Evolutionary conservation across 371 early-diverging fungal species (phyloP).

Genomic region (Mucor sp.): DNA sequence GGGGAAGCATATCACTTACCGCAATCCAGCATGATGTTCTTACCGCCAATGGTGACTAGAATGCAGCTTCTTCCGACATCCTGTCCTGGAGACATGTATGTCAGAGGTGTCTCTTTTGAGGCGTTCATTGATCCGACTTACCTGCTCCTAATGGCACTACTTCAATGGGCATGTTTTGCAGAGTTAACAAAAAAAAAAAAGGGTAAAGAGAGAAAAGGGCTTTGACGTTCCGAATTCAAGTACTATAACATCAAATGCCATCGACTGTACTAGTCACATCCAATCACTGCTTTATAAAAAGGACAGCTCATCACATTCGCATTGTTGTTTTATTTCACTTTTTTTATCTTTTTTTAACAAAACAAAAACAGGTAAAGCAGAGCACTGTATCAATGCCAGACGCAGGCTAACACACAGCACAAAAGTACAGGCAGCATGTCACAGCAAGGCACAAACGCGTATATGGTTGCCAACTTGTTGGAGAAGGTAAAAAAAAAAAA

Average conservation of each 20-base stretch:
- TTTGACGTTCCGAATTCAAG: not conserved
- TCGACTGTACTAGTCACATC: not conserved
- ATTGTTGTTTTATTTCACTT: not conserved
- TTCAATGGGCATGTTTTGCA: slow-evolving; percentile 21
- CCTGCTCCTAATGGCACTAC: slow-evolving; percentile 37
- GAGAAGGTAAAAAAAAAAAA: slow-evolving; percentile 76
- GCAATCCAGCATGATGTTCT: slow-evolving; percentile 98
- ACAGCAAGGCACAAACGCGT: slow-evolving; percentile 52
- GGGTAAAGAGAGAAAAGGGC: not conserved
- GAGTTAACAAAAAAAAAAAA: not conserved
- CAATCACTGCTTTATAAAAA: not conserved
- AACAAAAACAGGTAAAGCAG: not conserved
- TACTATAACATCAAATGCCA: too few species aligned
- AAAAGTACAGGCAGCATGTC: slow-evolving; percentile 27
- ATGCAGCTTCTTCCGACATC: slow-evolving; percentile 97
- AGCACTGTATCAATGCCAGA: not conserved
- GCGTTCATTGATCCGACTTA: not conserved
- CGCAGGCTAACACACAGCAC: not conserved
- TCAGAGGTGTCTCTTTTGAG: too few species aligned
- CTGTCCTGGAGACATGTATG: slow-evolving; percentile 42
- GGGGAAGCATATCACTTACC: too few species aligned
- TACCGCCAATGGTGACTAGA: slow-evolving; percentile 83
- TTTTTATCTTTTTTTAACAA: not conserved
- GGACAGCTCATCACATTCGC: not conserved
- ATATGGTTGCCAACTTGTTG: slow-evolving; percentile 65